A percentile compares a stretch with the other conserved stretches of the same genome.
Conservation (phyloP, 257 asterid genomes). For the Solanum sitiens region DNA sequence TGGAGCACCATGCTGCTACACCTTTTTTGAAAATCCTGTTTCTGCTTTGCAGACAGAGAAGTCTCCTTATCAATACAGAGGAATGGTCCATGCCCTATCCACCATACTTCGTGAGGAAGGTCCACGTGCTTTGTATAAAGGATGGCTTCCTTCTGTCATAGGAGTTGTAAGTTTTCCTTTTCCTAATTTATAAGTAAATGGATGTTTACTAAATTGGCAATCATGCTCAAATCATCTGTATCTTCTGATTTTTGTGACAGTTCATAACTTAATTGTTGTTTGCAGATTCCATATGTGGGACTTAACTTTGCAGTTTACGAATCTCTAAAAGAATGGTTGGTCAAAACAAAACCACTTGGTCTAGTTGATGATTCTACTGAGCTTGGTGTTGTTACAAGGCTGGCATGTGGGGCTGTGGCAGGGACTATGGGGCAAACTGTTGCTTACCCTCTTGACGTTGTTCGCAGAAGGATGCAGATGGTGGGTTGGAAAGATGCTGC, state of each 20-base stretch:
- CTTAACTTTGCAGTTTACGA: constrained; percentile 96
- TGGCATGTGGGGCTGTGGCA: constrained; percentile 92
- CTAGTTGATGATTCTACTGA: constrained; percentile 64
- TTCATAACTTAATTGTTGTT: constrained; percentile 2
- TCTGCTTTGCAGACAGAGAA: constrained; percentile 59
- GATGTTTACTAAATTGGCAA: not conserved
- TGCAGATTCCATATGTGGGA: constrained; percentile 95
- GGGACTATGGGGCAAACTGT: constrained; percentile 98
- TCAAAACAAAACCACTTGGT: constrained; percentile 53
- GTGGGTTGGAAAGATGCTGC: constrained; percentile 93
- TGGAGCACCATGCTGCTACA: not conserved
- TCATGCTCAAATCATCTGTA: not conserved
- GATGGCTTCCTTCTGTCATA: constrained; percentile 99
- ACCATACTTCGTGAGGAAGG: constrained; percentile 99
- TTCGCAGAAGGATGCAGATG: constrained; percentile 99
- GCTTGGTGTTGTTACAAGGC: constrained; percentile 75
- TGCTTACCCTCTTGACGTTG: constrained; percentile 95
- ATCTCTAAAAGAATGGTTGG: constrained; percentile 84
- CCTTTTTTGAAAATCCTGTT: constrained; percentile 1
- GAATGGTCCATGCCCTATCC: constrained; percentile 87
- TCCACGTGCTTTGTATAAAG: constrained; percentile 87
- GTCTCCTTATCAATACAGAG: constrained; percentile 89
- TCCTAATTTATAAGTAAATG: not conserved
- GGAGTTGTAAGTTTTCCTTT: constrained; percentile 77
- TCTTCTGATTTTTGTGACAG: not conserved